Conservation (phyloP, 805 yeast species). For the Starmerella riodocensis region DNA sequence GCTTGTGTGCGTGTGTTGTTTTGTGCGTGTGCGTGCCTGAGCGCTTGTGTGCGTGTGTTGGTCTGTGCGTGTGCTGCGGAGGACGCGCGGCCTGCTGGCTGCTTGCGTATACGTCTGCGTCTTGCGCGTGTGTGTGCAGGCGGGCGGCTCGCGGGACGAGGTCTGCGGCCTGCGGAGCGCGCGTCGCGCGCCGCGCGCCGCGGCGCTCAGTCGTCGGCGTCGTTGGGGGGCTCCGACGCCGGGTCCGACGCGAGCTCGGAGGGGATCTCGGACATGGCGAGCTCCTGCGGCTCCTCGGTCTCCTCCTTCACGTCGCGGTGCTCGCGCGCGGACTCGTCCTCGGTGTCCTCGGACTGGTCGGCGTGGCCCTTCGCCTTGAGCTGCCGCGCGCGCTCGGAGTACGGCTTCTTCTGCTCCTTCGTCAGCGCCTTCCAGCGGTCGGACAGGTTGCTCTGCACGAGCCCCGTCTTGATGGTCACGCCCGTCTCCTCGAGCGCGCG, state of each 20-base stretch:
- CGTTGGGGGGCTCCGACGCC: neutral
- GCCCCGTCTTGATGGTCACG: conserved; percentile 4
- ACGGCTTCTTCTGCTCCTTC: conserved; percentile 19
- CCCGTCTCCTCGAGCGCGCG: conserved; percentile 35
- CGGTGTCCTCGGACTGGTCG: conserved; percentile 13
- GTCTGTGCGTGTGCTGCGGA: no score
- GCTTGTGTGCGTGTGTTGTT: no score
- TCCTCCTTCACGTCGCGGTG: conserved; percentile 8
- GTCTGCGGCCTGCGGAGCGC: no score
- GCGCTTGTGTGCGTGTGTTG: no score
- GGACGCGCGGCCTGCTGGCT: no score
- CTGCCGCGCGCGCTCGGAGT: conserved; percentile 16
- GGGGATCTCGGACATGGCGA: neutral
- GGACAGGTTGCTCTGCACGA: conserved; percentile 23
- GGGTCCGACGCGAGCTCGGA: neutral
- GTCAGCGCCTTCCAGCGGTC: conserved; percentile 71
- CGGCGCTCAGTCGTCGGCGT: neutral
- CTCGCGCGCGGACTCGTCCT: conserved; percentile 1
- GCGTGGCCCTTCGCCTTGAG: conserved; percentile 11
- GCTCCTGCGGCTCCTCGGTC: conserved; percentile 11
- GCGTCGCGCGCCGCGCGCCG: no score
- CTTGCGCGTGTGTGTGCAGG: no score
- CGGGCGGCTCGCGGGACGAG: no score
- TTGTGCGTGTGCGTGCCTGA: no score
- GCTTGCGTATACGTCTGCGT: no score